Conservation (phyloP, 2,329 filamentous ascomycete genomes). For the Cercospora sesami region DNA sequence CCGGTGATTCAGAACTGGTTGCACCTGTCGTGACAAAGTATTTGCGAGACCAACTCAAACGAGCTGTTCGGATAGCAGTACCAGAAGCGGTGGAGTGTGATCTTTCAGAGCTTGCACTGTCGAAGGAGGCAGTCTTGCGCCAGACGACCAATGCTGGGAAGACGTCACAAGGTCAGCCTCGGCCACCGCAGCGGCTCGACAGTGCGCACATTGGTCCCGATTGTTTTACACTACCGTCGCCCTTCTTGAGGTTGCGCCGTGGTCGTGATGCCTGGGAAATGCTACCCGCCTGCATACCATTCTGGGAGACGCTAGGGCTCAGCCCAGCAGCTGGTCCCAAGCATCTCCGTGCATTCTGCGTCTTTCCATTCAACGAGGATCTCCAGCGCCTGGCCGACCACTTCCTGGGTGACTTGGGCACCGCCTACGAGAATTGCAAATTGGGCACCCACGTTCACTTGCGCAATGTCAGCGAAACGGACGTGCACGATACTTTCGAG, state of each 20-base stretch:
- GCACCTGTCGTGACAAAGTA: background rate
- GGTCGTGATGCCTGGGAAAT: conserved; percentile 70
- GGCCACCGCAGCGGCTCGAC: conserved; percentile 33
- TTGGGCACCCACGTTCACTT: conserved; percentile 61
- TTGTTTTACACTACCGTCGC: conserved; percentile 64
- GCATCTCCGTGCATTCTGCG: conserved; percentile 67
- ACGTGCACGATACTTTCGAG: conserved; percentile 29
- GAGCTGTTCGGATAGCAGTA: conserved; percentile 18
- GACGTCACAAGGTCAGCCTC: conserved; percentile 34
- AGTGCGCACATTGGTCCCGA: conserved; percentile 37
- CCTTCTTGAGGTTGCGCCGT: conserved; percentile 71
- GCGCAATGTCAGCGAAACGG: conserved; percentile 41
- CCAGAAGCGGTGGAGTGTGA: conserved; percentile 27
- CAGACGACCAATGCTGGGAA: conserved; percentile 23
- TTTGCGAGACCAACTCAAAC: conserved; percentile 1
- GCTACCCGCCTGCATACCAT: conserved; percentile 70
- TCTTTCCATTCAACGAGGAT: conserved; percentile 67
- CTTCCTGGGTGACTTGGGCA: conserved; percentile 68
- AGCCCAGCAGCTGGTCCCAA: conserved; percentile 70
- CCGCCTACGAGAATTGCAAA: conserved; percentile 71
- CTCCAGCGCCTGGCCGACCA: conserved; percentile 60
- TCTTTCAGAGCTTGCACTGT: conserved; percentile 33
- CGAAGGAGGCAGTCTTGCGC: conserved; percentile 28
- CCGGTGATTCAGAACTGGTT: background rate
- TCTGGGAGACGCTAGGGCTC: conserved; percentile 80